phyloP scores from a whole-genome alignment of 202 grass and related monocot genomes.

The Miscanthus sacchariflorus region DNA sequence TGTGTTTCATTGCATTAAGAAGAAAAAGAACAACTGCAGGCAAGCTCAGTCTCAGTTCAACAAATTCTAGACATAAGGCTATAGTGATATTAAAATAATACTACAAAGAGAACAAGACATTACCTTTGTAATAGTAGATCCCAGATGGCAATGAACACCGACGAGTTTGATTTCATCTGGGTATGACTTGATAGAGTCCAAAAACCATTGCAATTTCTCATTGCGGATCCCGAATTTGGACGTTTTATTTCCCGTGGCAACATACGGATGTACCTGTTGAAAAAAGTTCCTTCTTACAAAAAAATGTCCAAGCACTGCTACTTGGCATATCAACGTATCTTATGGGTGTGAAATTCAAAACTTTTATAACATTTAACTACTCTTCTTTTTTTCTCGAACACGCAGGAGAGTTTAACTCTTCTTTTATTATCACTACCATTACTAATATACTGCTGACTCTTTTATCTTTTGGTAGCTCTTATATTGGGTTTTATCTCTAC shows the following conservation, averaged over 20 bases:
- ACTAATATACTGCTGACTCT: background rate
- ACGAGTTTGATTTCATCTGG: conserved; percentile 89
- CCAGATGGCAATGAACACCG: conserved; percentile 95
- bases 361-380: background rate
- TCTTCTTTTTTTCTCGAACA: background rate
- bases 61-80: conserved; percentile 9
- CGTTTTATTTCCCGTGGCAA: conserved; percentile 98
- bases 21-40: background rate
- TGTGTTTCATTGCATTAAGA: background rate
- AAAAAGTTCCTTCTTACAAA: background rate
- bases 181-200: conserved; percentile 85
- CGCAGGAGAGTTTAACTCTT: background rate
- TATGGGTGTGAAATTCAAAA: background rate
- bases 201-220: conserved; percentile 97
- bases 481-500: background rate
- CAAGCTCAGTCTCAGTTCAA: conserved; percentile 1
- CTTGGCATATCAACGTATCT: background rate
- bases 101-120: conserved; percentile 2
- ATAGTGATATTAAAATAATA: background rate
- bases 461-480: background rate
- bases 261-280: conserved; percentile 93
- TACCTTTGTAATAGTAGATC: conserved; percentile 99
- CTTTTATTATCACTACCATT: background rate
- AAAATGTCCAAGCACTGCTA: background rate
- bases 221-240: conserved; percentile 99